Evolutionary conservation across 371 early-diverging fungal species (phyloP), one percentile per base, ranked within the genome.

Genomic region (Mucor racemosus): DNA sequence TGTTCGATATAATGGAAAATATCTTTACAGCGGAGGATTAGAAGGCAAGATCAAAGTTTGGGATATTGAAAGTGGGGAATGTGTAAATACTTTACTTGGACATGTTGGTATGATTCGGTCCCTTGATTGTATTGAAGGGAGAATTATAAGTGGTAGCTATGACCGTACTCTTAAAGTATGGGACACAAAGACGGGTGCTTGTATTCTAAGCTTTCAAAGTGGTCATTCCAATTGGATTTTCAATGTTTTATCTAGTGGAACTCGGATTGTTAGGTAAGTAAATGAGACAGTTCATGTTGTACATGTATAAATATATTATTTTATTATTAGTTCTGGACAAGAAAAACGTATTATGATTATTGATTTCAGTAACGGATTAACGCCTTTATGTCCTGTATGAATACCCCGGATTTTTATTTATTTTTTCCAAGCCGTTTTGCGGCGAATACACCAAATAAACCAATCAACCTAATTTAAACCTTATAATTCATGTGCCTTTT

Each of bases 81-180:
- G 92, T 70, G 50, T 90, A 1, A 76, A 77, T 46, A 92, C 91
- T 5, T 82, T 98, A 56, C 75, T 78, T 14, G 97, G 94, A 9
- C 99, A 99, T 78, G 86, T 85, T n/a, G 93, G 92, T 46, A 81
- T 97, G 48, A 97, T 99, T 39, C 89, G 97, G 21, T 98, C 97
- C 3, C 80, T 99, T 33, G 92, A 93, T 63, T 93, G 80, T 61
- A 69, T 72, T 3, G 84, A 87, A 64, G 84, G 84, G 34, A 80
- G 80, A 36, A 57, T 79, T 39, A 73, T 83, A 1, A 83, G 71
- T 34, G 84, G 84, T 13, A 79, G 84, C 40, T 97, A 98, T 76
- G 99, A 99, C 79, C 93, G 95, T 62, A 91, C 95, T 0, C 86
- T 99, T 60, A 95, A 94, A 74, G 93, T 99, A 31, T 99, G 97